Evolutionary conservation across 441 rosid genomes (phyloP).

Genomic region (Populus hybrid): DNA sequence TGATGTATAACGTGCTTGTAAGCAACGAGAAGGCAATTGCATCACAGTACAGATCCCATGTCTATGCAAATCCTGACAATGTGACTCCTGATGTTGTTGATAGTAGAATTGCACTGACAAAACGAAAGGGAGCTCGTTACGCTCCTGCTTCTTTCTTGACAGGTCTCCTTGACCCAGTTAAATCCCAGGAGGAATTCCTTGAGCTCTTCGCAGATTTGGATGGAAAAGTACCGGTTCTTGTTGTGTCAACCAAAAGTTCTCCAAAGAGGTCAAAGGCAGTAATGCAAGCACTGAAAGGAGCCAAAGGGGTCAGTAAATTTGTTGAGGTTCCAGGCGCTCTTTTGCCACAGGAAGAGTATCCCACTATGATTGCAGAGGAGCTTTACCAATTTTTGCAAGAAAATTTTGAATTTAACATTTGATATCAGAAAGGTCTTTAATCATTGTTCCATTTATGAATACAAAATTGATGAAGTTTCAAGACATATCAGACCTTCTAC

Average conservation of each 20-base stretch:
- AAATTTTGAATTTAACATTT: slow-evolving; percentile 33
- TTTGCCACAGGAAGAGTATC: slow-evolving; percentile 89
- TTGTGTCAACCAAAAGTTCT: slow-evolving; percentile 61
- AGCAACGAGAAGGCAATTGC: no score
- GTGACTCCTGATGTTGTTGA: no score
- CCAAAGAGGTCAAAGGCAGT: slow-evolving; percentile 93
- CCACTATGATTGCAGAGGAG: slow-evolving; percentile 47
- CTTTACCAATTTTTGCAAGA: slow-evolving; percentile 64
- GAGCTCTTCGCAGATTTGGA: slow-evolving; percentile 61
- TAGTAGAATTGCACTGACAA: slow-evolving; percentile 42
- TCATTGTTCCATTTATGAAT: not conserved
- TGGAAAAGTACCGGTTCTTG: slow-evolving; percentile 60
- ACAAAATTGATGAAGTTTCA: not conserved
- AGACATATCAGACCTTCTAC: no score
- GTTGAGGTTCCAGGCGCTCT: slow-evolving; percentile 83
- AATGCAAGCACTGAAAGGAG: slow-evolving; percentile 80
- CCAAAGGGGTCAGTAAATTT: slow-evolving; percentile 71
- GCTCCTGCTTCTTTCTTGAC: slow-evolving; percentile 92
- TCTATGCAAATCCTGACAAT: no score
- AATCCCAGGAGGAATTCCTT: slow-evolving; percentile 66
- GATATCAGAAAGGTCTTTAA: not conserved
- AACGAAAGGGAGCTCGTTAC: slow-evolving; percentile 69
- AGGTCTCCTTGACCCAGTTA: slow-evolving; percentile 50
- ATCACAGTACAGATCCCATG: no score
- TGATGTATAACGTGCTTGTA: no score